phyloP scores from a whole-genome alignment of 768 basidiomycete species.

The Auricularia heimuer region DNA sequence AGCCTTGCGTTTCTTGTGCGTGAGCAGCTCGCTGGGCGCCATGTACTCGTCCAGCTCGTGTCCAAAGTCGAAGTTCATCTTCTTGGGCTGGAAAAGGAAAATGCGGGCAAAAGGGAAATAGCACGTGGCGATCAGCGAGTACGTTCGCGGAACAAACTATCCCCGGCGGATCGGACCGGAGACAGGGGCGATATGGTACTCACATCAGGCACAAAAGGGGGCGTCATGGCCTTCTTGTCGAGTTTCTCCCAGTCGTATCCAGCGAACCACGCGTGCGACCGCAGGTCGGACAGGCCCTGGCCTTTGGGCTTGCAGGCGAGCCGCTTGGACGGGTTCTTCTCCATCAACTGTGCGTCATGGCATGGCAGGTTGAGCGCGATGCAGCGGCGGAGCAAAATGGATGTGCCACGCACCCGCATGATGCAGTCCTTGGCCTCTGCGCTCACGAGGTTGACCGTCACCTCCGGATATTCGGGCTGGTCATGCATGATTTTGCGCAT shows the following conservation, averaged over 20 bases:
- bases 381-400: neutral
- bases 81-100: conserved; percentile 61
- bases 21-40: conserved; percentile 96
- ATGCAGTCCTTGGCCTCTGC: conserved; percentile 57
- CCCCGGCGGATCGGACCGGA: neutral
- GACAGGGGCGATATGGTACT: conserved; percentile 26
- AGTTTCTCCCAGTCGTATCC: conserved; percentile 73
- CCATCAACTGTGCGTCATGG: conserved; percentile 54
- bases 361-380: neutral
- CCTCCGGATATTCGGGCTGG: conserved; percentile 76
- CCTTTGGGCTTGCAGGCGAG: conserved; percentile 69
- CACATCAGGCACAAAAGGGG: conserved; percentile 90
- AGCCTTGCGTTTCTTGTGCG: conserved; percentile 85
- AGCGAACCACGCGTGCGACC: conserved; percentile 76
- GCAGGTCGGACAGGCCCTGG: conserved; percentile 69
- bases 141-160: neutral
- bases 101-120: too few relatives aligned
- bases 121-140: neutral
- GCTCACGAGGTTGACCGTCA: conserved; percentile 53
- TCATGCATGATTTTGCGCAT: conserved; percentile 91
- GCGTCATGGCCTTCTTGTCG: conserved; percentile 48
- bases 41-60: conserved; percentile 97
- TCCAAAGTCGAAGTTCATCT: conserved; percentile 96
- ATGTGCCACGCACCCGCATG: conserved; percentile 43
- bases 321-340: conserved; percentile 67